Evolutionary conservation across 495 filamentous ascomycete species (phyloP).

Genomic region (Aspergillus egyptiacus): DNA sequence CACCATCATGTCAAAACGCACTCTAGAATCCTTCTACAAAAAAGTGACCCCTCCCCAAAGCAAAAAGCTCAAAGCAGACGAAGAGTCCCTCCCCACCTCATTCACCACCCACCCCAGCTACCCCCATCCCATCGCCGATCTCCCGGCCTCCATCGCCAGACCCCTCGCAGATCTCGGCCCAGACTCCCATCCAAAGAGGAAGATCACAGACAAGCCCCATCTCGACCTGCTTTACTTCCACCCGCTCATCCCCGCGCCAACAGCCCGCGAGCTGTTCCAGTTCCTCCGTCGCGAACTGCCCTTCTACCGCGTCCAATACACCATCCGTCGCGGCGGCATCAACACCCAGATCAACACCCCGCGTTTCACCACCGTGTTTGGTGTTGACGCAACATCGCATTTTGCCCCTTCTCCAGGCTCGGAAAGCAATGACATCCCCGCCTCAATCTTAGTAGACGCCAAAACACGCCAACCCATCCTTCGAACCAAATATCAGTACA

Average conservation of each 20-base stretch:
- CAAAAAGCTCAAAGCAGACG: constrained; percentile 10
- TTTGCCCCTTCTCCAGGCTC: constrained; percentile 21
- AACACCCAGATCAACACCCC: constrained; percentile 62
- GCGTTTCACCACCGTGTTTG: constrained; percentile 66
- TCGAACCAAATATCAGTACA: constrained; percentile 46
- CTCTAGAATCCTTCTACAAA: constrained; percentile 6
- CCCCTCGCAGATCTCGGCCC: constrained; percentile 25
- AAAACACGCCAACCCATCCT: constrained; percentile 27
- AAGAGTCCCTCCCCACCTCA: background rate
- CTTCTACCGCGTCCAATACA: constrained; percentile 69
- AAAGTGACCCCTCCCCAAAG: background rate
- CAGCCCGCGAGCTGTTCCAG: constrained; percentile 54
- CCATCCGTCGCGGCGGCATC: constrained; percentile 51
- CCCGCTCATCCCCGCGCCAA: constrained; percentile 51
- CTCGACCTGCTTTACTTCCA: constrained; percentile 64
- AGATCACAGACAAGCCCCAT: constrained; percentile 56
- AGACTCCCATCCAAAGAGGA: constrained; percentile 18
- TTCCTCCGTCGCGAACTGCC: constrained; percentile 57
- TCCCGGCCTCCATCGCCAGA: constrained; percentile 41
- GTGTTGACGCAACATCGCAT: constrained; percentile 54
- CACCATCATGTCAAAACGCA: constrained; percentile 11
- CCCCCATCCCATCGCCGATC: constrained; percentile 54
- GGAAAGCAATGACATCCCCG: background rate
- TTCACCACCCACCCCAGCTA: constrained; percentile 48
- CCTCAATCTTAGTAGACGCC: constrained; percentile 10